Percentiles rank a stretch among this genome's conserved stretches.
These are phyloP conservation scores for Trichoderma gamsii DNA, from an alignment of 495 filamentous ascomycete genomes.

Conservation along the genomic window DNA sequence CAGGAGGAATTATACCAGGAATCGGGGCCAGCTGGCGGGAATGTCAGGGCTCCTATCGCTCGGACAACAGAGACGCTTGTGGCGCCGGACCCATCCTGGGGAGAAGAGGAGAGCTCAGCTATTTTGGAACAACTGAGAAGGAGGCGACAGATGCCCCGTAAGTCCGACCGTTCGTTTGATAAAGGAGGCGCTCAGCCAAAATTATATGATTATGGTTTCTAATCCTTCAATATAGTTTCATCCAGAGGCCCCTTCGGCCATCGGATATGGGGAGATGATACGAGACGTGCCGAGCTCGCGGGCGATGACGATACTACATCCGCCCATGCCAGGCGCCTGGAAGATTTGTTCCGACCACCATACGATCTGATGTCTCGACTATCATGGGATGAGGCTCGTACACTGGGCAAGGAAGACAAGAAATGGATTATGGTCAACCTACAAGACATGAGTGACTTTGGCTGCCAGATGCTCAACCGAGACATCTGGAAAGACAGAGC, in stretches of 20 bases:
- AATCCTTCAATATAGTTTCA: not conserved
- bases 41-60: constrained; percentile 82
- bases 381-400: constrained; percentile 72
- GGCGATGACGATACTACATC: constrained; percentile 18
- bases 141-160: constrained; percentile 43
- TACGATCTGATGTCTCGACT: constrained; percentile 74
- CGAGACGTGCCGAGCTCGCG: constrained; percentile 14
- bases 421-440: constrained; percentile 96
- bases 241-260: constrained; percentile 77
- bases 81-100: constrained; percentile 47
- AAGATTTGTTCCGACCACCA: constrained; percentile 86
- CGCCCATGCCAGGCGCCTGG: constrained; percentile 49
- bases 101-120: constrained; percentile 50
- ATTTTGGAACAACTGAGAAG: constrained; percentile 61
- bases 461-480: constrained; percentile 86
- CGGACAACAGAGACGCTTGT: constrained; percentile 88
- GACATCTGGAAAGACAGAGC: constrained; percentile 88
- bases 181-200: not conserved
- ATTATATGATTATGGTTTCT: not conserved
- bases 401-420: constrained; percentile 73
- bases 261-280: constrained; percentile 65
- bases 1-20: constrained; percentile 85
- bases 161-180: constrained; percentile 13
- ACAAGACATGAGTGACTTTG: constrained; percentile 84
- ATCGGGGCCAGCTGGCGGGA: constrained; percentile 39